Conservation (phyloP, 1,139 yeast species). For the Meyerozyma athensensis region DNA sequence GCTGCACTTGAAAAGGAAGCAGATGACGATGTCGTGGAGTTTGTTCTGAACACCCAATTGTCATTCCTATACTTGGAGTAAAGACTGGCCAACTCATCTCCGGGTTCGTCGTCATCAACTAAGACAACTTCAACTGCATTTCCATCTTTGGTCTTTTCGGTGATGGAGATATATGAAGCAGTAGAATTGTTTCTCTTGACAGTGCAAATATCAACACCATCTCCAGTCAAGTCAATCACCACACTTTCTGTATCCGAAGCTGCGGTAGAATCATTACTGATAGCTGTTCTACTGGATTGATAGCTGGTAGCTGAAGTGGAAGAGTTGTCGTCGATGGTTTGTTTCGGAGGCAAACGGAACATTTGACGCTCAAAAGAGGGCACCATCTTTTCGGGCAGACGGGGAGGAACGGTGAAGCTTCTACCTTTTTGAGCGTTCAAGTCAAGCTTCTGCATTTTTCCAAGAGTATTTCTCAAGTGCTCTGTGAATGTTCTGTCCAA, state of each 20-base stretch:
- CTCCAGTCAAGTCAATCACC: slow-evolving; percentile 39
- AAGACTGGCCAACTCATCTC: slow-evolving; percentile 36
- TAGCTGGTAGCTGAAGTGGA: slow-evolving; percentile 24
- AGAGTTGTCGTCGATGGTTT: slow-evolving; percentile 7
- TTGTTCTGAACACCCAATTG: slow-evolving; percentile 23
- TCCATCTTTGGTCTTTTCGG: slow-evolving; percentile 38
- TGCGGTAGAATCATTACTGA: slow-evolving; percentile 14
- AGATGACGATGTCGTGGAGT: slow-evolving; percentile 12
- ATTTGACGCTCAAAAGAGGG: slow-evolving; percentile 1
- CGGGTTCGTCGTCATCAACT: slow-evolving; percentile 16
- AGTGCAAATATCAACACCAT: slow-evolving; percentile 33
- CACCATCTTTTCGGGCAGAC: background rate
- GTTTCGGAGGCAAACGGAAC: slow-evolving; percentile 2
- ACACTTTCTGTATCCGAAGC: slow-evolving; percentile 35
- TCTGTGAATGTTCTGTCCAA: slow-evolving; percentile 2
- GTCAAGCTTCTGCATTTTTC: background rate
- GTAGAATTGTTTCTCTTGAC: slow-evolving; percentile 32
- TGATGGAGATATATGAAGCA: slow-evolving; percentile 35
- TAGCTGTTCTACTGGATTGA: slow-evolving; percentile 26
- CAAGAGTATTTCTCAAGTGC: background rate
- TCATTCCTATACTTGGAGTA: slow-evolving; percentile 40
- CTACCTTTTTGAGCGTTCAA: background rate
- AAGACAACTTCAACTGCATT: slow-evolving; percentile 43
- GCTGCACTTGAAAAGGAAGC: slow-evolving; percentile 13
- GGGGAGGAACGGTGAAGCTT: background rate